These are phyloP conservation scores for Protomyces lactucae-debilis DNA, from an alignment of 1,139 yeast genomes.

Conservation along the genomic window DNA sequence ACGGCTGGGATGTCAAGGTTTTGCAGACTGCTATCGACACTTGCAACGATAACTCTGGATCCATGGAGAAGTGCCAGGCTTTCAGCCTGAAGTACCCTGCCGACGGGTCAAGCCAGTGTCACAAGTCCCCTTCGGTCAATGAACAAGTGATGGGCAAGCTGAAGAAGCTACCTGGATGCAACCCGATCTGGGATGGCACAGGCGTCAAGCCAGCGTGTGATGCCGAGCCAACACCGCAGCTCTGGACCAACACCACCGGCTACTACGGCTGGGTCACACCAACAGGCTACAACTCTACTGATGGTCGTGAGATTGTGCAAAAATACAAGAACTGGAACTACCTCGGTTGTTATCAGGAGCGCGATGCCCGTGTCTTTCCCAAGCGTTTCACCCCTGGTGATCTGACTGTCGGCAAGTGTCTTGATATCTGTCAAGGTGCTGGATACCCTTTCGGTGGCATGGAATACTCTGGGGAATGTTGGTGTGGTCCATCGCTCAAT, in stretches of 20 bases:
- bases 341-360: conserved; percentile 11
- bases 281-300: not conserved
- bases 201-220: conserved; percentile 4
- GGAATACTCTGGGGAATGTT: conserved; percentile 24
- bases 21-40: conserved; percentile 22
- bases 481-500: conserved; percentile 15
- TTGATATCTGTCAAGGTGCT: not conserved
- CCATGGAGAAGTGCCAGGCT: conserved; percentile 13
- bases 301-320: conserved; percentile 1
- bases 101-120: not conserved
- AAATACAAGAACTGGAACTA: conserved; percentile 8
- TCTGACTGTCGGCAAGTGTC: conserved; percentile 4
- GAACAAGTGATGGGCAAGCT: conserved; percentile 2
- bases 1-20: conserved; percentile 27
- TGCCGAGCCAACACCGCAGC: not conserved
- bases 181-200: conserved; percentile 1
- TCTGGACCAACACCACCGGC: conserved; percentile 16
- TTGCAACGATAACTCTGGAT: conserved; percentile 21
- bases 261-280: conserved; percentile 7
- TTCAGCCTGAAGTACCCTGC: conserved; percentile 11
- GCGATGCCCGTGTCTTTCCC: conserved; percentile 1
- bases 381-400: not conserved
- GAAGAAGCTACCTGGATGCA: conserved; percentile 22
- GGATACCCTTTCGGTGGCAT: conserved; percentile 22
- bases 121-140: conserved; percentile 12